These are phyloP conservation scores for Albifimbria verrucaria DNA, from an alignment of 2,329 filamentous ascomycete species.

Conservation along the genomic window DNA sequence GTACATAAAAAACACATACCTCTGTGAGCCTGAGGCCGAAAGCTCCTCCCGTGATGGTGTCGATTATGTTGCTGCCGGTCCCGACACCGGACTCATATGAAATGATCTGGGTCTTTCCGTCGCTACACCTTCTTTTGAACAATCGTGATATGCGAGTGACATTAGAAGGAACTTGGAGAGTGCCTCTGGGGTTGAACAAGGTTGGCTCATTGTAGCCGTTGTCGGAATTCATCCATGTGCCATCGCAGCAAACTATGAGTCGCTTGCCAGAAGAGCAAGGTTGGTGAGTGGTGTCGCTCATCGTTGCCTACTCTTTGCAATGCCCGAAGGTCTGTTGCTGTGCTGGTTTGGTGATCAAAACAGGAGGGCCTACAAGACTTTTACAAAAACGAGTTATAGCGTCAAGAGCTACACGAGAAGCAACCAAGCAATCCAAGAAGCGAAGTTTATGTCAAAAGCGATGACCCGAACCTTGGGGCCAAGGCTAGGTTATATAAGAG, in stretches of 20 bases:
- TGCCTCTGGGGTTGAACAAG: constrained; percentile 32
- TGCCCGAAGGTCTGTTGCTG: no score
- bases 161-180: constrained; percentile 53
- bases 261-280: constrained; percentile 33
- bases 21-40: constrained; percentile 54
- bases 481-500: neutral
- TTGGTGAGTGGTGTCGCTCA: neutral
- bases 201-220: constrained; percentile 41
- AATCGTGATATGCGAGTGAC: constrained; percentile 58
- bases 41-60: constrained; percentile 50
- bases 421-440: neutral
- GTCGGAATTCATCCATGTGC: constrained; percentile 53
- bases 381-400: no score
- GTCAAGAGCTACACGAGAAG: no score
- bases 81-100: constrained; percentile 61
- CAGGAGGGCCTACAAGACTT: no score
- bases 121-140: constrained; percentile 47
- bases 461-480: neutral
- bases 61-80: constrained; percentile 46
- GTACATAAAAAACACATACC: constrained; percentile 29
- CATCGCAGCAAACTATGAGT: constrained; percentile 50
- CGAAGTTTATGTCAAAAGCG: neutral
- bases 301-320: neutral
- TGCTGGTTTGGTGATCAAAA: no score
- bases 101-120: constrained; percentile 55